Base-by-base conservation (phyloP, 768 basidiomycete species). In the Neoboletus magnificus region DNA sequence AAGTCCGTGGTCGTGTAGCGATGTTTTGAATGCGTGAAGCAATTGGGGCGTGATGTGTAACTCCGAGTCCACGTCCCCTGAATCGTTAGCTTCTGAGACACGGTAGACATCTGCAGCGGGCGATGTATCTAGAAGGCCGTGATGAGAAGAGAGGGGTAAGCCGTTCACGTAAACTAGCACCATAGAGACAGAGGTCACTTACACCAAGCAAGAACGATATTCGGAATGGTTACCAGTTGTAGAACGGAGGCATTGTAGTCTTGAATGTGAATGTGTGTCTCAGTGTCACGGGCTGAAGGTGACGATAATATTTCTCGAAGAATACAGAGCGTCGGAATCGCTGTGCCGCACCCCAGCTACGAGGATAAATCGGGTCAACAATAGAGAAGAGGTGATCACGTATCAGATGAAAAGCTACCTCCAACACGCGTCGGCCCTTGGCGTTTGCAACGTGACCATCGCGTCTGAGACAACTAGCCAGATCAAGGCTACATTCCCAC, bases 401-500 rank as follows among this genome's bases (percentile, higher is more conserved):
- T 27, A 35, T 8, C n/a, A 43, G 13, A 9, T 0, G 29, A 49
- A 5, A 41, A 10, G 15, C 27, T 49, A 90, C 94, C 82, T 95
- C 95, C 12, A 95, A 65, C 11, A 91, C 71, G 16, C 78, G 77
- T 62, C 79, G 82, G 1, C 86, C 88, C 32, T 61, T 64, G 5
- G 75, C 59, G 25, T 55, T 51, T 42, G 73, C 48, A 7, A 54
- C 55, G 25, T 61, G 41, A 1, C 55, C 63, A 43, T 77, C 57
- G 22, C 70, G 62, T 52, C 78, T 74, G 13, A 91, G 74, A 61
- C 86, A 87, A 33, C 82, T 77, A 0, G 89, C 90, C 3, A 98
- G 77, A 69, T 98, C 96, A 15, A 94, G 72, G 46, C 91, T 89
- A 61, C 93, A 96, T 70, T 99, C 96, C 96, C 96, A 99, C 2